phyloP scores from a whole-genome alignment of 768 basidiomycete species.

The Galerina marginata region DNA sequence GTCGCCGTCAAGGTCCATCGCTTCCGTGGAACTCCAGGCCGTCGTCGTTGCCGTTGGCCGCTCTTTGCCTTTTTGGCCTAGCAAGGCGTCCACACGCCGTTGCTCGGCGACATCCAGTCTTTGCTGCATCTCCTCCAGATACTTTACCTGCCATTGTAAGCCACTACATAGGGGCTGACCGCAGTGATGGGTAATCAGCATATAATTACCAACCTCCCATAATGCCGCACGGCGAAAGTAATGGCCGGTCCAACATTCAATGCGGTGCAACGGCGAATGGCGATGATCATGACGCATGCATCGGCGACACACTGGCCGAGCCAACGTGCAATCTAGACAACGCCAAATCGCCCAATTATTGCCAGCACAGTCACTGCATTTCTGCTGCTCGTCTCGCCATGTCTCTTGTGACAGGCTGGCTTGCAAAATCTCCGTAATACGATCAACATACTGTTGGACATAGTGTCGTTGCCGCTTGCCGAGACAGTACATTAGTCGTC shows the following conservation, averaged over 20 bases:
- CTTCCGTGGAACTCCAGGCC: no score
- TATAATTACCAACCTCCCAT: neutral
- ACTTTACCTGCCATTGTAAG: no score
- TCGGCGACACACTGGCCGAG: neutral
- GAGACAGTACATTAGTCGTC: neutral
- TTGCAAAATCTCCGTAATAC: no score
- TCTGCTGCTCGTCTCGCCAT: no score
- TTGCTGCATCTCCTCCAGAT: no score
- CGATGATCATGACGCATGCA: slow-evolving; percentile 2
- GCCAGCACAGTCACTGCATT: neutral
- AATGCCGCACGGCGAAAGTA: neutral
- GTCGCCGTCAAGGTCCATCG: neutral
- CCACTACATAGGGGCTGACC: neutral
- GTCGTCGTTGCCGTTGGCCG: no score
- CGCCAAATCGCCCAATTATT: neutral
- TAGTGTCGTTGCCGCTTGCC: neutral
- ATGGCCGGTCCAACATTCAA: neutral
- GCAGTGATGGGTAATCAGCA: neutral
- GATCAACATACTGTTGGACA: neutral
- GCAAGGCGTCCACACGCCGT: no score
- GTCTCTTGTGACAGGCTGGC: no score
- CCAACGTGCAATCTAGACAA: neutral
- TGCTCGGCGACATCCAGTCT: no score
- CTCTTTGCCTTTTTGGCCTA: no score
- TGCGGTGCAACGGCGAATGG: neutral